phyloP scores from a whole-genome alignment of 2,329 filamentous ascomycete genomes.

The Pseudogymnoascus sp. region DNA sequence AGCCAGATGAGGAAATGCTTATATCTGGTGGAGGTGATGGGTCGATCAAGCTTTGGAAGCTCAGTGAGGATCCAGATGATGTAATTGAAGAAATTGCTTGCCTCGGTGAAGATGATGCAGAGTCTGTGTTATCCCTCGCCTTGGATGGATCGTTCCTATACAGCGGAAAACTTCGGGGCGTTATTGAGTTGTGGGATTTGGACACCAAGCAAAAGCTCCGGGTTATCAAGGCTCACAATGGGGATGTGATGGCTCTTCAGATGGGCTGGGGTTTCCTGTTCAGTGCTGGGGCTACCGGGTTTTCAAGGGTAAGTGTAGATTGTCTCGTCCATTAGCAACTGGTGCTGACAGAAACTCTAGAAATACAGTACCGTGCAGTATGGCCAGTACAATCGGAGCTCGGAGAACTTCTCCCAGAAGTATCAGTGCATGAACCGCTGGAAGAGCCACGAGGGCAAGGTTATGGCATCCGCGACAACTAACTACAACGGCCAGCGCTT shows the following conservation, averaged over 20 bases:
- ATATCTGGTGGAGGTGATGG: slow-evolving; percentile 92
- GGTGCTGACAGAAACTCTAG: slow-evolving; percentile 29
- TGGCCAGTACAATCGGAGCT: slow-evolving; percentile 43
- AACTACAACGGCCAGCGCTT: slow-evolving; percentile 64
- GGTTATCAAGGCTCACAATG: slow-evolving; percentile 72
- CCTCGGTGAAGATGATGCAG: slow-evolving; percentile 53
- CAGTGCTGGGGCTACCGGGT: slow-evolving; percentile 84
- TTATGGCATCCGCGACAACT: slow-evolving; percentile 74
- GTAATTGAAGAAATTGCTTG: slow-evolving; percentile 64
- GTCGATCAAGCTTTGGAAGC: slow-evolving; percentile 85
- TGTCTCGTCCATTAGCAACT: slow-evolving; percentile 9
- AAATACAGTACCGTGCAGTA: slow-evolving; percentile 63
- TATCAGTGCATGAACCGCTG: slow-evolving; percentile 74
- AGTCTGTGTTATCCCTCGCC: slow-evolving; percentile 67
- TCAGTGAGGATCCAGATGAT: slow-evolving; percentile 47
- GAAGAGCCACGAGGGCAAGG: slow-evolving; percentile 78
- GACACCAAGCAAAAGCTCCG: slow-evolving; percentile 87
- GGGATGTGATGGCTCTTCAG: slow-evolving; percentile 78
- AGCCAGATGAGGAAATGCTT: slow-evolving; percentile 69
- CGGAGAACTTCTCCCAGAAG: slow-evolving; percentile 60
- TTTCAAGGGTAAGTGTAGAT: slow-evolving; percentile 59
- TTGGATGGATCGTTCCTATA: slow-evolving; percentile 90
- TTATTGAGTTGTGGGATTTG: slow-evolving; percentile 93
- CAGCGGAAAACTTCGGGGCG: slow-evolving; percentile 76
- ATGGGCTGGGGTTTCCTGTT: slow-evolving; percentile 81